Evolutionary conservation across 176 grass and related monocot species (phyloP).

Genomic region (Oryza brachyantha): DNA sequence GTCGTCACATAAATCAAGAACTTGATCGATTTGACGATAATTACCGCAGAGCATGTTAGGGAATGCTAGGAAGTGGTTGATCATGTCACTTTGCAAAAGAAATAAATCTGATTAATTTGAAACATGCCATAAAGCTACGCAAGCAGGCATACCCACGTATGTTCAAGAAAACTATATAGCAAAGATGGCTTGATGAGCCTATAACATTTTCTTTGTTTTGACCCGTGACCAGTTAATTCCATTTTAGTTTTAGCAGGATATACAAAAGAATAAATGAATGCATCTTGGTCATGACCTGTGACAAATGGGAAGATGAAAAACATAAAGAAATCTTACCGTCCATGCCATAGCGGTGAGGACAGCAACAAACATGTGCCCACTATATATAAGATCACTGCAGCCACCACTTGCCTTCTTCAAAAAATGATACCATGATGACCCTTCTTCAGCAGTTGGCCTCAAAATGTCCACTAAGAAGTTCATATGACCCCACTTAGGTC

Average conservation of each 20-base stretch:
- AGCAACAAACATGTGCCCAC: constrained; percentile 91
- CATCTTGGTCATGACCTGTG: neutral
- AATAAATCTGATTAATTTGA: neutral
- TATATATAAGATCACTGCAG: constrained; percentile 94
- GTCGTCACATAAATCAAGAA: neutral
- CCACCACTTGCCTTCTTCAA: constrained; percentile 87
- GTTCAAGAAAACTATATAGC: neutral
- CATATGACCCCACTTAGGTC: constrained; percentile 72
- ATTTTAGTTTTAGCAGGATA: neutral
- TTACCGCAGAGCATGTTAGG: neutral
- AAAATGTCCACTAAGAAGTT: constrained; percentile 83
- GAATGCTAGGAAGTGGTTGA: neutral
- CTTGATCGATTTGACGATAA: neutral
- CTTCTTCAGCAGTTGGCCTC: constrained; percentile 76
- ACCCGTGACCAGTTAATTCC: neutral
- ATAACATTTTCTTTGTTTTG: neutral
- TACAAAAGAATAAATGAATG: neutral
- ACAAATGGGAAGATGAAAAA: neutral
- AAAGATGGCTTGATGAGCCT: neutral
- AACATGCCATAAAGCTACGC: neutral
- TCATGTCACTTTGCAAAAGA: neutral
- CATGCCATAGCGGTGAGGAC: constrained; percentile 97
- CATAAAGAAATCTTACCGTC: constrained; percentile 47
- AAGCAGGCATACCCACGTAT: neutral
- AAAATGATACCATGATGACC: constrained; percentile 76